phyloP scores from a whole-genome alignment of 2,329 filamentous ascomycete species.

The Fusarium sp. region DNA sequence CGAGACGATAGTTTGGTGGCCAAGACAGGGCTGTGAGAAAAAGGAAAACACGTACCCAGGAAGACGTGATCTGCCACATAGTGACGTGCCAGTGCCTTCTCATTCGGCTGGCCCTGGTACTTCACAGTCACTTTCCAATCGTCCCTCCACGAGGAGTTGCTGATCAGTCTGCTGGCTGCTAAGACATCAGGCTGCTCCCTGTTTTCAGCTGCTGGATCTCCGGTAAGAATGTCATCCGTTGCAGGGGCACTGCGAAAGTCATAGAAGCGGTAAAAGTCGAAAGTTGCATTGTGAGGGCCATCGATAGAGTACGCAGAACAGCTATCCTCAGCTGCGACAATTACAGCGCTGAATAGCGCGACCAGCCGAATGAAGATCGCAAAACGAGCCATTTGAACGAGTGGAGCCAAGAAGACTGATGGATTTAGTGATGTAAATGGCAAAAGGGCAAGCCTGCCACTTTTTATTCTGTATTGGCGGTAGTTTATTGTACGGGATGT shows the following conservation, averaged over 20 bases:
- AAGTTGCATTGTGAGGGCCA: background rate
- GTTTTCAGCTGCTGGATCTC: background rate
- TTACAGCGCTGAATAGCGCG: background rate
- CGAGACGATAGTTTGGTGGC: background rate
- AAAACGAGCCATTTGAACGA: background rate
- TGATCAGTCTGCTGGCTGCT: background rate
- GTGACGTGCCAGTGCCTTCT: background rate
- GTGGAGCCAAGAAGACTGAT: background rate
- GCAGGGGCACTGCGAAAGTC: background rate
- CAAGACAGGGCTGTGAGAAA: background rate
- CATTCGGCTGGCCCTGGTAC: background rate
- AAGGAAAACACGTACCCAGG: background rate
- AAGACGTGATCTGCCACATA: slow-evolving; percentile 1
- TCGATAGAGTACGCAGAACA: background rate
- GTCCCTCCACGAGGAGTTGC: background rate
- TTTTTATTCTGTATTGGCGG: background rate
- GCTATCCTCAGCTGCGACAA: background rate
- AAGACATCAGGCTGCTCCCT: background rate
- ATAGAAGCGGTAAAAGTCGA: slow-evolving; percentile 1
- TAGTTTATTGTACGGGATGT: background rate
- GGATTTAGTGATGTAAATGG: background rate
- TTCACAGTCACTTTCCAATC: background rate
- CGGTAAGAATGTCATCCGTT: background rate
- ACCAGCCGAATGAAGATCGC: background rate
- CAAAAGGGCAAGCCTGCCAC: background rate